These are phyloP conservation scores for Leucocoprinus sp. DNA, from an alignment of 768 basidiomycete genomes.

Conservation along the genomic window DNA sequence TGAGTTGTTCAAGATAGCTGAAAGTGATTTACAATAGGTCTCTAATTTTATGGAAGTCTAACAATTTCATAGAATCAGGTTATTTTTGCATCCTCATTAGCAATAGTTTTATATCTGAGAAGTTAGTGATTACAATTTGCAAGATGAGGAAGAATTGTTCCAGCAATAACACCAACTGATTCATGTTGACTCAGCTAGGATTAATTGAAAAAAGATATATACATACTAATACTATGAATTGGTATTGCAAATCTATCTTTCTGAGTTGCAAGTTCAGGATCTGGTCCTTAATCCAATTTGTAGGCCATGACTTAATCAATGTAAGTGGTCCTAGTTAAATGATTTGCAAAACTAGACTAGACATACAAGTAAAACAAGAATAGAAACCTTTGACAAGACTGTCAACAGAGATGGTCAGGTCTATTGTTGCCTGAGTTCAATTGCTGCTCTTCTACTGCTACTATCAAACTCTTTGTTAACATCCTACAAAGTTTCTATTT, in stretches of 20 bases:
- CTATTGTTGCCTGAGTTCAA: no score
- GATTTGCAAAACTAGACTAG: not conserved
- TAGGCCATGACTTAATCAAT: conserved; percentile 91
- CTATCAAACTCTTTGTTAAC: no score
- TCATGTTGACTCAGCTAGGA: conserved; percentile 5
- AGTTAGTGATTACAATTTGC: conserved; percentile 76
- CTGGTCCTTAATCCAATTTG: conserved; percentile 64
- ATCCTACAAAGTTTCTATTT: no score
- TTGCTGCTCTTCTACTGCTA: no score
- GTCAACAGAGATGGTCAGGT: no score
- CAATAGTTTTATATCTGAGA: conserved; percentile 61
- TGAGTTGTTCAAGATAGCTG: conserved; percentile 49
- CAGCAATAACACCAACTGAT: conserved; percentile 78
- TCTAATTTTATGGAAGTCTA: conserved; percentile 48
- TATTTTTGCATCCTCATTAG: conserved; percentile 69
- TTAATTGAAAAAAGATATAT: not conserved
- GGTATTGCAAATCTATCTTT: conserved; percentile 86
- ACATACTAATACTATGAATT: conserved; percentile 78
- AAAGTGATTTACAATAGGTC: conserved; percentile 26
- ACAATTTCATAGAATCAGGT: conserved; percentile 64
- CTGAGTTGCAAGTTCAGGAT: conserved; percentile 75
- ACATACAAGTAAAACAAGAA: conserved; percentile 87
- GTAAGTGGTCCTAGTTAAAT: conserved; percentile 67
- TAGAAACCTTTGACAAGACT: no score
- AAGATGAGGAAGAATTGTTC: conserved; percentile 72